Conservation (phyloP, 257 asterid species). For the Capsicum rhomboideum region DNA sequence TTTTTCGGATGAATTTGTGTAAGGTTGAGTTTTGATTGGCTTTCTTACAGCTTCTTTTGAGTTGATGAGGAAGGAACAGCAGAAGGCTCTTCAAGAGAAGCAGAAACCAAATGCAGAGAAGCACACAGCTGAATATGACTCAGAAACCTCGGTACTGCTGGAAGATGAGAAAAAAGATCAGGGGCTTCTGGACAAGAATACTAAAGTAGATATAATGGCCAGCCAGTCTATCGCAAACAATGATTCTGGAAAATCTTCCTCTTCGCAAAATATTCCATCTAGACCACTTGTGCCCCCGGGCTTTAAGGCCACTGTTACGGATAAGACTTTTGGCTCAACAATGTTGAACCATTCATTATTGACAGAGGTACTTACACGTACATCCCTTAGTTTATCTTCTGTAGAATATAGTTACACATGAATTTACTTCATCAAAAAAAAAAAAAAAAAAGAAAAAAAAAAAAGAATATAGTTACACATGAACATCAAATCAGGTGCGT, state of each 20-base stretch:
- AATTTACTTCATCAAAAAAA: too few relatives aligned
- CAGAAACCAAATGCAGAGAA: conserved; percentile 47
- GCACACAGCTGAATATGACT: conserved; percentile 29
- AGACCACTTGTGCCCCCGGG: conserved; percentile 94
- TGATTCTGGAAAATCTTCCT: conserved; percentile 51
- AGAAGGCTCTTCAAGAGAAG: conserved; percentile 76
- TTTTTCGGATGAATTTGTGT: background rate
- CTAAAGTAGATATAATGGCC: conserved; percentile 38
- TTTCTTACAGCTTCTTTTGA: conserved; percentile 71
- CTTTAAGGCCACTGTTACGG: conserved; percentile 42
- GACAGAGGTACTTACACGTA: conserved; percentile 36
- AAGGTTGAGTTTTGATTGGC: background rate
- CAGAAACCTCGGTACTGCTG: conserved; percentile 30
- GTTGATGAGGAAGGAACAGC: conserved; percentile 92
- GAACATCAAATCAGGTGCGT: background rate
- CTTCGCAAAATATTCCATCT: conserved; percentile 47
- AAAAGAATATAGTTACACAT: background rate
- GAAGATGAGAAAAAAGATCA: conserved; percentile 45
- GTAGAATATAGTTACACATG: background rate
- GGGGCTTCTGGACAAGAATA: conserved; percentile 19
- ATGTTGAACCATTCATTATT: conserved; percentile 32
- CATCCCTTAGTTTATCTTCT: background rate
- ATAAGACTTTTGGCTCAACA: conserved; percentile 55
- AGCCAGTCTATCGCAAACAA: conserved; percentile 19
- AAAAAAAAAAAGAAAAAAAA: too few relatives aligned